Percentiles rank a stretch among this genome's conserved stretches.
phyloP scores from a whole-genome alignment of 768 basidiomycete genomes.

The Amyloporia xantha region DNA sequence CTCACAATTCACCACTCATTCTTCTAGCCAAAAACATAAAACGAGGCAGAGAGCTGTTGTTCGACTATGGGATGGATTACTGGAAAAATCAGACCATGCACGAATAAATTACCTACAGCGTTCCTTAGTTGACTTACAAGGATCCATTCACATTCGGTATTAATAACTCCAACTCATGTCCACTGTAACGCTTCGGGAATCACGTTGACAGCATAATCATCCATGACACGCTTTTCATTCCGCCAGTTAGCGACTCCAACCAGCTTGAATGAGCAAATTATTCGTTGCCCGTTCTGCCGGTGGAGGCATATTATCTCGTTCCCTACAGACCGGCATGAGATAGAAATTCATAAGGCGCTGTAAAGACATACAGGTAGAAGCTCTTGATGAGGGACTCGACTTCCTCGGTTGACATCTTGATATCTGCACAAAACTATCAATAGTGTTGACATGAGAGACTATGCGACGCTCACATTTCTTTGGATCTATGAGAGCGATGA shows the following conservation, averaged over 20 bases:
- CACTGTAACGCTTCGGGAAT: too few relatives aligned
- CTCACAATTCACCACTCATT: not conserved
- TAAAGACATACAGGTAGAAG: slow-evolving; percentile 38
- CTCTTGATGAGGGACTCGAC: slow-evolving; percentile 64
- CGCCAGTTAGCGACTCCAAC: slow-evolving; percentile 19
- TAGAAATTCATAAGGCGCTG: not conserved
- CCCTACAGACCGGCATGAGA: not conserved
- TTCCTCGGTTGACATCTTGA: slow-evolving; percentile 69
- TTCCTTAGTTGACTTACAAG: too few relatives aligned
- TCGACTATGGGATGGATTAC: slow-evolving; percentile 28
- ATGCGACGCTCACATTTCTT: slow-evolving; percentile 54
- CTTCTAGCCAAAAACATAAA: slow-evolving; percentile 20
- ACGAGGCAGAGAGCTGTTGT: slow-evolving; percentile 27
- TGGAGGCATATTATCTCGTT: slow-evolving; percentile 8
- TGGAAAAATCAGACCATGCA: slow-evolving; percentile 17
- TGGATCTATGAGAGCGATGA: slow-evolving; percentile 44
- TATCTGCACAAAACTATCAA: slow-evolving; percentile 51
- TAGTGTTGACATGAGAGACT: too few relatives aligned
- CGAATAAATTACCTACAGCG: too few relatives aligned
- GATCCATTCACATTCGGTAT: too few relatives aligned
- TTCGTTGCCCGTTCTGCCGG: slow-evolving; percentile 18
- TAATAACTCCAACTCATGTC: too few relatives aligned
- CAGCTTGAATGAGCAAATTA: slow-evolving; percentile 21
- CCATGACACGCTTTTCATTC: too few relatives aligned
- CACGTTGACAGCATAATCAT: too few relatives aligned